Evolutionary conservation across 805 yeast species (phyloP), one percentile per base, ranked within the genome.

Genomic region (Myxozyma lipomycoides): DNA sequence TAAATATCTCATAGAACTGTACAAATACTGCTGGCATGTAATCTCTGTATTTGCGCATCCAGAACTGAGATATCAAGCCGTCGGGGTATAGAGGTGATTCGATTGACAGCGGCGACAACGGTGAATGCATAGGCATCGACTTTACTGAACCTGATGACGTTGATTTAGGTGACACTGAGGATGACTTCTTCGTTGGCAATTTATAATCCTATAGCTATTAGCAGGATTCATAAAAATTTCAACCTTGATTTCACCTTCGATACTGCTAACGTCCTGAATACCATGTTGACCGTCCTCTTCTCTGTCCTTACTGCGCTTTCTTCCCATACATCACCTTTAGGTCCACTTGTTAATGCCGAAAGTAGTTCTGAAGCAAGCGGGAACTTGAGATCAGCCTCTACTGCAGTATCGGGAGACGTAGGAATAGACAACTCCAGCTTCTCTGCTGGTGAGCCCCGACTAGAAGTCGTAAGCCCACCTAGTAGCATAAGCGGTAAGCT

Each of bases 11-110:
- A 57, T 73, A 72, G 34, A 78, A 71, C 1, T 75, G 62, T 1
- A 81, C 65, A 38, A 74, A 71, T 0, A 76, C 73, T 1, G 75
- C 58, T 0, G 86, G 86, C n/a, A 70, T 38, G 2, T 67, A 48
- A n/a, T 71, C 67, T 24, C 68, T 66, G 59, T 81, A 78, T 59
- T 79, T 81, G 32, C 72, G 70, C 12, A 80, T 51, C 87, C 86
- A 82, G 23, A 75, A 67, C 0, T 62, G 56, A 1, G 76, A 69
- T 26, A 78, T 60, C 1, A 78, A 56, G 0, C 74, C 73, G 32
- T 71, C 66, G 1, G 78, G 76, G 54, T 63, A 72, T 26, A 73
- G 49, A 0, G 63, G 59, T 0, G 77, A 69, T 2, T 66, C 65
- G n/a, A 68, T 67, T 43, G 73, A 70, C 43, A 71, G 66, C 1